These are phyloP conservation scores for Populus ilicifolia DNA, from an alignment of 345 rosid species.

Conservation along the genomic window DNA sequence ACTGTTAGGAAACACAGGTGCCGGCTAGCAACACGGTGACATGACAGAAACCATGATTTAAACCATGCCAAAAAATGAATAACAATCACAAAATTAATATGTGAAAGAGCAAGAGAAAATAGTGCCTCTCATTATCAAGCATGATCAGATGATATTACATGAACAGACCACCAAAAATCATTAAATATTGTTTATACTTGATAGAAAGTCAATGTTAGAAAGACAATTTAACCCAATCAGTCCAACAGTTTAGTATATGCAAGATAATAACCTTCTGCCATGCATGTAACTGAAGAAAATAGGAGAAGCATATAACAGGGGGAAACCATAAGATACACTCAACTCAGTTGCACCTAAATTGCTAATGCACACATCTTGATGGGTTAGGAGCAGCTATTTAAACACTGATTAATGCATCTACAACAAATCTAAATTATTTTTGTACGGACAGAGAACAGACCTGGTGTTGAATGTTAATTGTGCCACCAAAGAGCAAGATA, in stretches of 20 bases:
- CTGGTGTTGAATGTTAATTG: conserved; percentile 84
- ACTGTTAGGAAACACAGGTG: too few relatives aligned
- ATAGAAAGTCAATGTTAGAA: not conserved
- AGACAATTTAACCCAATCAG: not conserved
- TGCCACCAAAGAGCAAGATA: conserved; percentile 81
- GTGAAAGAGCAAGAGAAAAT: too few relatives aligned
- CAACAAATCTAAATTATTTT: not conserved
- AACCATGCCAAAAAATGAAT: too few relatives aligned
- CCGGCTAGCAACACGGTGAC: too few relatives aligned
- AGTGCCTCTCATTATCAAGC: too few relatives aligned
- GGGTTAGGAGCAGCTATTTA: not conserved
- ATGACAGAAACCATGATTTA: too few relatives aligned
- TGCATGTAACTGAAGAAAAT: too few relatives aligned
- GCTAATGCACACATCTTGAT: not conserved
- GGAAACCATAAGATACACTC: not conserved
- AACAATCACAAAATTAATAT: too few relatives aligned
- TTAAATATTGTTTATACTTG: not conserved
- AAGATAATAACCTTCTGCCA: not conserved
- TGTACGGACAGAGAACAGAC: conserved; percentile 27
- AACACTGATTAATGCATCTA: not conserved
- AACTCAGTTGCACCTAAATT: not conserved
- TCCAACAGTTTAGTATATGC: not conserved
- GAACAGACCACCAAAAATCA: not conserved
- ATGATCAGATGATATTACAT: not conserved
- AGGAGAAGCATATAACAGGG: too few relatives aligned